Base-by-base conservation (phyloP, 2,329 filamentous ascomycete species). In the Chaetomium globosum region DNA sequence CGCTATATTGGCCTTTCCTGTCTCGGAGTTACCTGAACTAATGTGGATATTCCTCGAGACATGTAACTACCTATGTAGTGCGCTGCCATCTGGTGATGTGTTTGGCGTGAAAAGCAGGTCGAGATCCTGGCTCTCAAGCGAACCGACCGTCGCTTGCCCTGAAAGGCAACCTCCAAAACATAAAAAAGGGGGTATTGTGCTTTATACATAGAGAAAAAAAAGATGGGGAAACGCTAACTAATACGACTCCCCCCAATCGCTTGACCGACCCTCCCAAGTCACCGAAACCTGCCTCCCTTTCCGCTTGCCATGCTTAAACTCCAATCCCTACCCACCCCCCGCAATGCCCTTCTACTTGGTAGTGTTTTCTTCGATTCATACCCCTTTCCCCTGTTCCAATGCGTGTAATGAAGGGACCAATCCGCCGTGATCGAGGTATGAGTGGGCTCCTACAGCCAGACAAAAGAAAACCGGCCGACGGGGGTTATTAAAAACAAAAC, bases 181-280 rank as follows among this genome's bases (percentile, higher is more conserved):
- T 33, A 51, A 52, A 46, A 51, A 36, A n/a, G 46, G 26, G 39
- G 59, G 51, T 56, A 52, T 62, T 65, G 46, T 54, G 36, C 59
- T 28, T 55, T 54, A 48, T 30, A 48, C 23, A 36, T 19, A 60
- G 10, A 49, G n/a, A 28, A 36, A 8, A 26, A 36, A n/a, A 26
- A 21, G 21, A 57, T 39, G 28, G 31, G 12, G 12, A 49, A 28
- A 10, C 12, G 6, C 21, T 16, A 26, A 26, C 21, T 16, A 26
- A 26, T 51, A 26, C 8, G 48, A 52, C 3, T 51, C 23, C 26
- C 49, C 48, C 9, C 12, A 52, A 52, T 16, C 26, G 26, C 26
- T 43, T 48, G 46, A 48, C 46, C 46, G 43, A 53, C 53, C 21
- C 10, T 36, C 10, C 53, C 19, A 56, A 56, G 9, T 23, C n/a